These are phyloP conservation scores for Pythium biforme DNA, from an alignment of 352 stramenopile genomes.

Conservation along the genomic window DNA sequence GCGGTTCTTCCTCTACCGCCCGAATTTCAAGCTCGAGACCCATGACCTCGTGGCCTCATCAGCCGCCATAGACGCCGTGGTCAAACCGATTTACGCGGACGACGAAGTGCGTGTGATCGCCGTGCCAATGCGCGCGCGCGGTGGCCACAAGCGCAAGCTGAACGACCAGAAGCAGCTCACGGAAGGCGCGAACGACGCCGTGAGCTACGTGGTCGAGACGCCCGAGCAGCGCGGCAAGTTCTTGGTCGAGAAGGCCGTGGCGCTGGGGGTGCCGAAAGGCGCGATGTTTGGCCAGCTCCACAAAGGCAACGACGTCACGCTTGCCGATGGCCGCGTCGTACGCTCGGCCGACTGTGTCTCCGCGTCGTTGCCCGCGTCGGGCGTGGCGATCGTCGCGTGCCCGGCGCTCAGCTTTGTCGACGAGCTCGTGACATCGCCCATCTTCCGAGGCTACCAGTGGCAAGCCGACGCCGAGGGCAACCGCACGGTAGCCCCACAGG, in stretches of 20 bases:
- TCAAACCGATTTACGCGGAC: constrained; percentile 41
- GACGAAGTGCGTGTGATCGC: constrained; percentile 55
- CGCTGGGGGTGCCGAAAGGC: constrained; percentile 72
- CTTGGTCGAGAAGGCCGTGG: constrained; percentile 63
- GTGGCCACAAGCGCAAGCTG: constrained; percentile 62
- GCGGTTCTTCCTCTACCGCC: constrained; percentile 80
- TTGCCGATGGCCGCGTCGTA: constrained; percentile 61
- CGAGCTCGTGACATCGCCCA: constrained; percentile 37
- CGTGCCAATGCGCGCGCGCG: constrained; percentile 34
- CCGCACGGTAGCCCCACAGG: constrained; percentile 10
- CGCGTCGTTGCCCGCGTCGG: constrained; percentile 49
- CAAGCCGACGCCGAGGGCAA: not conserved
- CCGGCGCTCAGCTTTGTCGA: constrained; percentile 63
- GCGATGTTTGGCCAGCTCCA: constrained; percentile 78
- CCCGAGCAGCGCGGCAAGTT: constrained; percentile 73
- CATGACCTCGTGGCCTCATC: constrained; percentile 30
- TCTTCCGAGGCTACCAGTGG: constrained; percentile 48
- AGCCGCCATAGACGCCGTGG: not conserved
- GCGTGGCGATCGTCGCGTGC: constrained; percentile 58
- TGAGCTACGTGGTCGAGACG: constrained; percentile 81
- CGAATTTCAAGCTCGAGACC: constrained; percentile 53
- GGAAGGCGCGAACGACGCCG: constrained; percentile 33
- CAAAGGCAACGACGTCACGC: constrained; percentile 73
- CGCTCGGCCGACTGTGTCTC: constrained; percentile 69
- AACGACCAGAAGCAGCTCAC: constrained; percentile 28